These are phyloP conservation scores for Carpinus viminea DNA, from an alignment of 306 rosid genomes.

Conservation along the genomic window DNA sequence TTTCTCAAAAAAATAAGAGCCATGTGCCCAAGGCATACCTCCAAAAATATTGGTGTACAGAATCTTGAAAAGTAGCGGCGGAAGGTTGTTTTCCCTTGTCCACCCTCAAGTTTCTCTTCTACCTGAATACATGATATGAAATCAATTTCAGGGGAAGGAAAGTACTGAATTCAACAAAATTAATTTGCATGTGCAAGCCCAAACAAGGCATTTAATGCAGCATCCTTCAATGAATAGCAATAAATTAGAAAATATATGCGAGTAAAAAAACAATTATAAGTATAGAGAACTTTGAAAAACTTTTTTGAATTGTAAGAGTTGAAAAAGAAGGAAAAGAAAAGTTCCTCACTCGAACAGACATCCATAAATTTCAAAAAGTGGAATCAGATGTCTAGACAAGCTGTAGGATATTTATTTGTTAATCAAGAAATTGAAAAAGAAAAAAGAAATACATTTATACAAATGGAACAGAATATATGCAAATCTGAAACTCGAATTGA, in stretches of 20 bases:
- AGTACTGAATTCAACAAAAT: slow-evolving; percentile 13
- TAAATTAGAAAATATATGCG: neutral
- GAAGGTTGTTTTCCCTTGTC: slow-evolving; percentile 80
- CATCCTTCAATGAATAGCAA: neutral
- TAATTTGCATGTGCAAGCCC: slow-evolving; percentile 1
- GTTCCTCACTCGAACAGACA: neutral
- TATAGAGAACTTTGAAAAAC: neutral
- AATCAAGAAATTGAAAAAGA: neutral
- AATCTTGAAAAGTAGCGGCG: slow-evolving; percentile 91
- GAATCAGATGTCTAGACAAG: neutral
- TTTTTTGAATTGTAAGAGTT: neutral
- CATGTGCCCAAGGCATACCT: slow-evolving; percentile 43
- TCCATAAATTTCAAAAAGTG: neutral
- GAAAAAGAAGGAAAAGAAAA: neutral
- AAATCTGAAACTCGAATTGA: neutral
- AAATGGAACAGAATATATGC: neutral
- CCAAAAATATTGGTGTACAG: slow-evolving; percentile 96
- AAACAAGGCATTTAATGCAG: neutral
- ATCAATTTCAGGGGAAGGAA: slow-evolving; percentile 27
- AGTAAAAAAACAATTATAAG: neutral
- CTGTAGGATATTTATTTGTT: neutral
- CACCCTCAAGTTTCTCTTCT: slow-evolving; percentile 95
- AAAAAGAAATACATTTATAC: slow-evolving; percentile 4
- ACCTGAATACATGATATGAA: slow-evolving; percentile 48
- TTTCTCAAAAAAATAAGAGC: neutral